A percentile compares a stretch with the other conserved stretches of the same genome.
Conservation (phyloP, 345 rosid species). For the Citrus sp. region DNA sequence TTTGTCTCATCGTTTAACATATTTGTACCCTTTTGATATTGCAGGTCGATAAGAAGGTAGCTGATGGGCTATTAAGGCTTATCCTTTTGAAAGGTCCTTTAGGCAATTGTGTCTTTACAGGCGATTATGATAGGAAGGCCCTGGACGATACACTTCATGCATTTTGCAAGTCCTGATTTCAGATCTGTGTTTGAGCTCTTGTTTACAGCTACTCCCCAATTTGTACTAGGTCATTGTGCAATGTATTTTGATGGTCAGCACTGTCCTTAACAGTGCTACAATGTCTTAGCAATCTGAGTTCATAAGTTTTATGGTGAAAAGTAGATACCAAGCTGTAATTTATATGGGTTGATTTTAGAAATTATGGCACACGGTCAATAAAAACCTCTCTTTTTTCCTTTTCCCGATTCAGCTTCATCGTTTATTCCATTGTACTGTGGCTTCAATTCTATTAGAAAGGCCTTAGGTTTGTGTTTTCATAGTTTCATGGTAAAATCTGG, state of each 20-base stretch:
- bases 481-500: not conserved
- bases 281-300: not conserved
- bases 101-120: slow-evolving; percentile 89
- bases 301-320: not conserved
- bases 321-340: not conserved
- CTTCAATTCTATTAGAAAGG: not conserved
- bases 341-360: not conserved
- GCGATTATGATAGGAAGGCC: slow-evolving; percentile 81
- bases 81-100: slow-evolving; percentile 92
- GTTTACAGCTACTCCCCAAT: not conserved
- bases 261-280: not conserved
- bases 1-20: not conserved
- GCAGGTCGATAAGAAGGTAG: slow-evolving; percentile 99
- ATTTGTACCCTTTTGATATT: slow-evolving; percentile 1
- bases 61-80: slow-evolving; percentile 90
- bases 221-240: not conserved
- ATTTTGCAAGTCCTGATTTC: slow-evolving; percentile 55
- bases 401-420: not conserved
- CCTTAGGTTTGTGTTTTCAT: not conserved
- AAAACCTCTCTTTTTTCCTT: too few species aligned
- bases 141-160: slow-evolving; percentile 81
- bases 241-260: not conserved
- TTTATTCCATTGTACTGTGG: not conserved
- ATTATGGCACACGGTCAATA: not conserved
- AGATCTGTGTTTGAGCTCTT: not conserved